Evolutionary conservation across 2,329 filamentous ascomycete species (phyloP).

Genomic region (Epichloe scottii): DNA sequence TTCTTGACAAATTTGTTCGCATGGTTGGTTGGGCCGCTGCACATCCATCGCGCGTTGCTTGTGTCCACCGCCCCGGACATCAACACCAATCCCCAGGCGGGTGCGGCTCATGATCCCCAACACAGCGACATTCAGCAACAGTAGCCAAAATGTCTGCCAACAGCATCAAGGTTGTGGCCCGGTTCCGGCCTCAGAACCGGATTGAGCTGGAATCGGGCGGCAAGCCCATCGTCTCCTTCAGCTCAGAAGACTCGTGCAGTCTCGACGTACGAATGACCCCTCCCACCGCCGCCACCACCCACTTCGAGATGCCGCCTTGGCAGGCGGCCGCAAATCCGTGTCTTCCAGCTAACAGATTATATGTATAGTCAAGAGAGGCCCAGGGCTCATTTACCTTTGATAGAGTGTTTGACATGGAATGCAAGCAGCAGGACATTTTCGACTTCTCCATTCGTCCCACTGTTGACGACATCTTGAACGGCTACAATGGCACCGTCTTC

Average conservation of each 20-base stretch:
- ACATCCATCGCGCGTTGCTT: background rate
- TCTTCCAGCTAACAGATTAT: conserved; percentile 11
- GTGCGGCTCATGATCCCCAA: conserved; percentile 8
- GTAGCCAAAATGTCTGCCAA: conserved; percentile 43
- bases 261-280: conserved; percentile 53
- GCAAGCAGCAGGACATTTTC: conserved; percentile 85
- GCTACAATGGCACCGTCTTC: conserved; percentile 98
- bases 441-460: conserved; percentile 94
- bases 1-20: background rate
- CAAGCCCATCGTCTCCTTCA: conserved; percentile 82
- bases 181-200: conserved; percentile 95
- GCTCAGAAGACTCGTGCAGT: conserved; percentile 75
- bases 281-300: conserved; percentile 1
- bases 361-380: conserved; percentile 62
- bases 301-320: background rate
- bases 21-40: conserved; percentile 3
- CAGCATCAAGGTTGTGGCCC: conserved; percentile 82
- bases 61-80: conserved; percentile 1
- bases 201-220: conserved; percentile 82
- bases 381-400: conserved; percentile 90
- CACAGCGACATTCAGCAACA: conserved; percentile 2
- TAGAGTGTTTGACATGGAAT: conserved; percentile 90
- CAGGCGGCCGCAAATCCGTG: background rate
- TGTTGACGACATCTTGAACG: conserved; percentile 95
- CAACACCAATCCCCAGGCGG: conserved; percentile 2